A percentile compares a stretch with the other conserved stretches of the same genome.
phyloP scores from a whole-genome alignment of 106 monocot species.

The Platanthera zijinensis region DNA sequence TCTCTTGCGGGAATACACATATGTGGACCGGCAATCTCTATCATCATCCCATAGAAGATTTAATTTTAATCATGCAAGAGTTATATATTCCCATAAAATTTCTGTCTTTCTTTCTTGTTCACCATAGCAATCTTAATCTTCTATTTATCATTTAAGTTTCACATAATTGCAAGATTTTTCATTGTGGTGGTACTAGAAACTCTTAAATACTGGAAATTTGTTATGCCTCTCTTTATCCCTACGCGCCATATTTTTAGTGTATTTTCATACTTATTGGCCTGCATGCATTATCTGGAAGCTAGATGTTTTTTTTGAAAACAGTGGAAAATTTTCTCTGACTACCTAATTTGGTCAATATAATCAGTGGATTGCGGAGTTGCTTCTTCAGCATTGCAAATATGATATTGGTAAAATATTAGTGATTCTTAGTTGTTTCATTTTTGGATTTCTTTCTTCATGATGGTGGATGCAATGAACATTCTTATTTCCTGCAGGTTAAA shows the following conservation, averaged over 20 bases:
- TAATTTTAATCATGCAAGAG: too few relatives aligned
- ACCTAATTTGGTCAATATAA: slow-evolving; percentile 17
- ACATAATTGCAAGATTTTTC: not conserved
- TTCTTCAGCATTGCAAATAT: slow-evolving; percentile 88
- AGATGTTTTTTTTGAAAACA: not conserved
- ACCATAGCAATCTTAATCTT: not conserved
- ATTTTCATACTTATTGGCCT: not conserved
- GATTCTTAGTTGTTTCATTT: not conserved
- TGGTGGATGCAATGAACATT: not conserved
- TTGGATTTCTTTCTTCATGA: slow-evolving; percentile 1
- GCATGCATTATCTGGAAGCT: not conserved
- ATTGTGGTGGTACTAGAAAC: not conserved
- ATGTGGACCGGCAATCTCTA: too few relatives aligned
- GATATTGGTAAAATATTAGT: slow-evolving; percentile 64
- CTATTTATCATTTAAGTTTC: not conserved
- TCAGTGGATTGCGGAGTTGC: slow-evolving; percentile 85
- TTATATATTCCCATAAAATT: not conserved
- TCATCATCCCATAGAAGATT: too few relatives aligned
- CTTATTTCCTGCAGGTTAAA: slow-evolving; percentile 52
- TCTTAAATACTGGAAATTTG: not conserved
- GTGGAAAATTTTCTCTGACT: slow-evolving; percentile 8
- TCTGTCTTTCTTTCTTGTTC: not conserved
- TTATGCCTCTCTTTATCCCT: not conserved
- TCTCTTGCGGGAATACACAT: too few relatives aligned
- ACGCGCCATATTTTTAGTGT: not conserved